Evolutionary conservation across 352 stramenopile genomes (phyloP), one percentile per base, ranked within the genome.

Genomic region (Globisporangium irregulare): DNA sequence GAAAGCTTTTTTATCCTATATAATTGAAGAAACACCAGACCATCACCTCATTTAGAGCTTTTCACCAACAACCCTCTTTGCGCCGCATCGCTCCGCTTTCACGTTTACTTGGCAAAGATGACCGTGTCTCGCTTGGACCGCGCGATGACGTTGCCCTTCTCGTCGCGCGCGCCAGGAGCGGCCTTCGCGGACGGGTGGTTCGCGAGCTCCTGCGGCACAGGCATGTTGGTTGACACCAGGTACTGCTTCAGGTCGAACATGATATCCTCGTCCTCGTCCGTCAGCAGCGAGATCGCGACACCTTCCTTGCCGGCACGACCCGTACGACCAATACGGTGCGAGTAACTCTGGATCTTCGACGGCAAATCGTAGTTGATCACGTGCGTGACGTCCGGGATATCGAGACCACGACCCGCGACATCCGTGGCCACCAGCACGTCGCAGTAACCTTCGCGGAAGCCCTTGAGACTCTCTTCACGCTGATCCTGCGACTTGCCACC

Each of bases 351-450:
- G 76, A 99, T 99, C 73, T 98, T 98, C 15, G 81, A 94, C 14
- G 98, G 97, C 70, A 99, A 78, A 71, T 99, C 97, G 77, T 97
- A 99, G 80, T 99, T 99, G 72, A 99, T 94, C 2, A 99, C 96
- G 77, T 99, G 94, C 5, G 95, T 96, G 24, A 99, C 97, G 75
- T 99, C 94, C 6, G 95, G 94, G 70, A 99, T 99, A 80, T 99
- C 98, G 6, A 99, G 81, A 70, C 98, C 98, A 71, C 98, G 87
- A 50, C 94, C 94, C 55, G 95, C 94, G 18, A 98, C 94, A 70
- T 98, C 94, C 0, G 96, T 98, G 0, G 96, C 94, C 20, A 98
- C 92, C 15, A 98, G 69, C 32, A 98, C 84, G 72, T 98, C 87
- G 66, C 79, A 92, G 64, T 81, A 94, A 32, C 89, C 89, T 74